Base-by-base conservation (phyloP, 2,329 filamentous ascomycete genomes). In the Fusarium siculi region DNA sequence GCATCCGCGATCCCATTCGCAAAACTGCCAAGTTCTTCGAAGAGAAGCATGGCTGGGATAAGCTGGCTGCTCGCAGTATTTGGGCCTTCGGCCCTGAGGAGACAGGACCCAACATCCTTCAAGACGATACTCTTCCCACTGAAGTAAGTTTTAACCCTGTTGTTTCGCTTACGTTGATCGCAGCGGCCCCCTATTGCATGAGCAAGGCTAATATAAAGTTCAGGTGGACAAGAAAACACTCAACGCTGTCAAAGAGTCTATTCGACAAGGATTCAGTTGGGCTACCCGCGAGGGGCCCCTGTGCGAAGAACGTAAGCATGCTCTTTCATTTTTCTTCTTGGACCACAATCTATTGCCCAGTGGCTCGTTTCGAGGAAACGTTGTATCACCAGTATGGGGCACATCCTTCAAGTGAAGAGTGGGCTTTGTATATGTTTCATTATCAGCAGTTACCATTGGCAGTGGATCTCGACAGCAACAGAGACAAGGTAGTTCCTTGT, bases 61-160 rank as follows among this genome's bases (percentile, higher is more conserved):
- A 98, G 77, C 88, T 99, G 70, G 96, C 96, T 19, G 94, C 94
- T 30, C 90, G 96, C 78, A 98, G 95, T 80, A 97, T 99, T 79
- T 99, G 96, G 96, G 96, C 96, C 3, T 99, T 99, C 84, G 96
- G 96, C 6, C 96, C 96, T 8, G 96, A 98, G 66, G 96, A 99
- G 74, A 93, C 91, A 86, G 93, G 95, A 1, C 94, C 96, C 10
- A 99, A 99, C 82, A 96, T 99, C 74, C 85, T 99, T 55, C 95
- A 98, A 82, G 96, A 99, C 82, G 96, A 99, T 82, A 99, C 96
- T 23, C 86, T 99, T 23, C 95, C 96, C 7, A 94, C 93, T 30
- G 95, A 98, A 82, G 90, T 91, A 82, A 81, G 88, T 58, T 54
- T 55, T n/a, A 40, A 19, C 52, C 34, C 52, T 58, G 55, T 18